Evolutionary conservation across 345 rosid genomes (phyloP), one percentile per base, ranked within the genome.

Genomic region (Boechera retrofracta): DNA sequence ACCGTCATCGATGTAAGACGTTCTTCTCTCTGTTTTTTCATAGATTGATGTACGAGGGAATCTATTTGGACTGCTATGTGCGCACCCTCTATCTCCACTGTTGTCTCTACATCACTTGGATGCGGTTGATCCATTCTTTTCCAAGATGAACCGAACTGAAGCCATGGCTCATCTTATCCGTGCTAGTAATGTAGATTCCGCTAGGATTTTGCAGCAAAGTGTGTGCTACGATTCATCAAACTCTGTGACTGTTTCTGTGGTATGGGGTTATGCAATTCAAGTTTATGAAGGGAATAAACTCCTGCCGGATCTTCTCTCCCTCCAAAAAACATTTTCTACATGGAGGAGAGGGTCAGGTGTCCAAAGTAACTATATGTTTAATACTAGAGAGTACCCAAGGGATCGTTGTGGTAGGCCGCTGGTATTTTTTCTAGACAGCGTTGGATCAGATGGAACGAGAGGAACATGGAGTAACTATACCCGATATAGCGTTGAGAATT

Each of bases 81-180:
- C 96, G 11, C 98, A 94, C 77, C 96, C 98, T 1, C 55, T 89
- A 55, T 85, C 94, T 32, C 93, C 89, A 29, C 70, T 91, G 79
- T 59, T 89, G 49, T 94, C 97, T 18, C 93, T 94, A 69, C 98
- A 94, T 83, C 98, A 94, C 72, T 74, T 91, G 80, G 98, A 94
- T 67, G 91, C 87, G n/a, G 86, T 83, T 65, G 86, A 91, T 52
- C 89, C 97, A 6, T 67, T 91, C 36, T 94, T 91, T 81, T 96
- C 98, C 3, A 72, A 79, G 53, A 82, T 76, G 87, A 88, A 72
- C 82, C 82, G 61, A 75, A 77, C 80, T 7, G 80, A 84, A 69
- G 89, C 92, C 2, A 24, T 85, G 74, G 79, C 78, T 28, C 90
- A 80, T 78, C 86, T 94, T 64, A 87, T 91, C 55, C 41, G 69